Evolutionary conservation across 2,329 filamentous ascomycete species (phyloP).

Genomic region (Chrysosphaeria jannelii): DNA sequence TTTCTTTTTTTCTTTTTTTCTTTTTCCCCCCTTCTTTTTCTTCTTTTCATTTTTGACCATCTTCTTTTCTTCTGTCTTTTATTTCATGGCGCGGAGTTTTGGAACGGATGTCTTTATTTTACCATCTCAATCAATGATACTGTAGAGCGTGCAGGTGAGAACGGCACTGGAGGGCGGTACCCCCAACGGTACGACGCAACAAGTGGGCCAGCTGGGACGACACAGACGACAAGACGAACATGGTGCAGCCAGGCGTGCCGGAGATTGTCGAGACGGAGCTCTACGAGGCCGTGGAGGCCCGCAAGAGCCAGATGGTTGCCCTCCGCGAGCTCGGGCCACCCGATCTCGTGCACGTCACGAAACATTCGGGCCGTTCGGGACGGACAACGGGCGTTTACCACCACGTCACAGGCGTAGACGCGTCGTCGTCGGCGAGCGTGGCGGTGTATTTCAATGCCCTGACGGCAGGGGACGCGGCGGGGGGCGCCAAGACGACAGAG

Average conservation of each 20-base stretch:
- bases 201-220: too few species aligned
- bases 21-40: neutral
- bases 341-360: constrained; percentile 82
- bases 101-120: too few species aligned
- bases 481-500: constrained; percentile 60
- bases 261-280: constrained; percentile 87
- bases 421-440: constrained; percentile 84
- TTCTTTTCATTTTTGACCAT: neutral
- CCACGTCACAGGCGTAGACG: constrained; percentile 90
- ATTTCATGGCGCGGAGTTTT: too few species aligned
- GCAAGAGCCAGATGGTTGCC: constrained; percentile 61
- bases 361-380: constrained; percentile 30
- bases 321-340: constrained; percentile 85
- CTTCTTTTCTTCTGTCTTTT: neutral
- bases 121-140: too few species aligned
- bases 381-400: constrained; percentile 58
- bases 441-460: constrained; percentile 97
- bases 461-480: constrained; percentile 59
- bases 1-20: too few species aligned
- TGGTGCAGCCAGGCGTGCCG: neutral
- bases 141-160: too few species aligned
- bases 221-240: too few species aligned
- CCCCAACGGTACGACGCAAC: too few species aligned
- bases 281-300: constrained; percentile 70
- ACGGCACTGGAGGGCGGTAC: too few species aligned